Base-by-base conservation (phyloP, 768 basidiomycete genomes). In the Suillus clintonianus region DNA sequence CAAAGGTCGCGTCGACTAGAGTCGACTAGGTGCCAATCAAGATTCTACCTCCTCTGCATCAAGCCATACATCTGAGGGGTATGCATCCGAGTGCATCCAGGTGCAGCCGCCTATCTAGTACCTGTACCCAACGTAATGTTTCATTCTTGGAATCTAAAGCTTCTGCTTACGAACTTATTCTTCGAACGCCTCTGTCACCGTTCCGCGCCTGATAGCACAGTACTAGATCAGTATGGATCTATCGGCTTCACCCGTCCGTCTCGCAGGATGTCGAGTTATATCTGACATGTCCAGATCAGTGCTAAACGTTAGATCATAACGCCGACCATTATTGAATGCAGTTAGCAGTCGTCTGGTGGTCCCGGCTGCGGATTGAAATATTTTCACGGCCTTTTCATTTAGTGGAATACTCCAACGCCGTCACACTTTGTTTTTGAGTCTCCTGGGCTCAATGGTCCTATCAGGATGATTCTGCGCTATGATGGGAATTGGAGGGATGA, bases 221-320 rank as follows among this genome's bases (percentile, higher is more conserved):
- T n/a, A 32, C 30, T n/a, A n/a, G n/a, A n/a, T n/a, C n/a, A 53
- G 51, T 53, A 53, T 53, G 51, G 51, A n/a, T 53, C 32, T 53
- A 53, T n/a, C 30, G 32, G 32, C 51, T 34, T 32, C 10, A 53
- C 10, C 5, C 17, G 5, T 32, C 30, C 19, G 11, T 32, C 51
- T 53, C 3, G 32, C 51, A 4, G 51, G 51, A n/a, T 32, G 32
- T 53, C 30, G 32, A 53, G 11, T 51, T 30, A n/a, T n/a, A n/a
- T 51, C 50, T 19, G 9, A 2, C 19, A n/a, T 53, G 19, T 53
- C 30, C 10, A 17, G 19, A 53, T 53, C 51, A 53, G 32, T 53
- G 19, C 19, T 32, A 5, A 19, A 51, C 5, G 5, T 51, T 32
- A 19, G 11, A 53, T 4, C 32, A 11, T 53, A 30, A 53, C 51